These are phyloP conservation scores for Mycena galericulata DNA, from an alignment of 768 basidiomycete genomes.

Conservation along the genomic window DNA sequence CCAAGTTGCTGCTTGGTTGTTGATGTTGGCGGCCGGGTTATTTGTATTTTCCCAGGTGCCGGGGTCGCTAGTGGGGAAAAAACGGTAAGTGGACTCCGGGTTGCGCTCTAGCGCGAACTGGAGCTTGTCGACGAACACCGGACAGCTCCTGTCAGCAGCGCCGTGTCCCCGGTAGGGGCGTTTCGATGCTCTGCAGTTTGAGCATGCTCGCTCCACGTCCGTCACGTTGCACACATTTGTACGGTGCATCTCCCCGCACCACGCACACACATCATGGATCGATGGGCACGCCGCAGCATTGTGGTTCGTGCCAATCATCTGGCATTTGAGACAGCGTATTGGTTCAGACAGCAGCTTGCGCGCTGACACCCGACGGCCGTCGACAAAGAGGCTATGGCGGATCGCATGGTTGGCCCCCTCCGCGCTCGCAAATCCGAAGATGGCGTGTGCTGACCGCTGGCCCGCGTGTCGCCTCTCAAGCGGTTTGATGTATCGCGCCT, in stretches of 20 bases:
- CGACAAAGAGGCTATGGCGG: constrained; percentile 19
- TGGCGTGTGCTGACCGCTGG: constrained; percentile 40
- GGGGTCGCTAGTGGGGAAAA: constrained; percentile 29
- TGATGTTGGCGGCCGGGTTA: too few relatives aligned
- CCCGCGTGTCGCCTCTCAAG: constrained; percentile 12
- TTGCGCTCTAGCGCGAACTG: constrained; percentile 19
- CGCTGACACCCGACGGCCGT: constrained; percentile 28
- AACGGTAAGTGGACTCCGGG: constrained; percentile 34
- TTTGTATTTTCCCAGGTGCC: constrained; percentile 28
- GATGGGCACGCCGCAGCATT: constrained; percentile 32
- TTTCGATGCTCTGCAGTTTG: constrained; percentile 36
- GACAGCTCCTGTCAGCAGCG: constrained; percentile 42
- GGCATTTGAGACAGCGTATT: constrained; percentile 33
- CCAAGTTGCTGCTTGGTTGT: neutral
- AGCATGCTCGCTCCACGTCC: constrained; percentile 32
- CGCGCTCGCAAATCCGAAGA: constrained; percentile 34
- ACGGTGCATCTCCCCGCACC: constrained; percentile 36
- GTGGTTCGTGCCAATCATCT: constrained; percentile 25
- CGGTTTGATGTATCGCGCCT: constrained; percentile 44
- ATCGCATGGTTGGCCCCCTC: constrained; percentile 33
- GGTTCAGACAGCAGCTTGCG: constrained; percentile 34
- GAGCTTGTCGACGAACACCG: constrained; percentile 29
- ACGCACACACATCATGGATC: constrained; percentile 25
- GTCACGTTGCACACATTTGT: constrained; percentile 32
- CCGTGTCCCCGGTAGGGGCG: constrained; percentile 38